Percentiles rank a stretch among this genome's conserved stretches.
Conservation (phyloP, 2,329 filamentous ascomycete genomes). For the Hirsutella minnesotensis region DNA sequence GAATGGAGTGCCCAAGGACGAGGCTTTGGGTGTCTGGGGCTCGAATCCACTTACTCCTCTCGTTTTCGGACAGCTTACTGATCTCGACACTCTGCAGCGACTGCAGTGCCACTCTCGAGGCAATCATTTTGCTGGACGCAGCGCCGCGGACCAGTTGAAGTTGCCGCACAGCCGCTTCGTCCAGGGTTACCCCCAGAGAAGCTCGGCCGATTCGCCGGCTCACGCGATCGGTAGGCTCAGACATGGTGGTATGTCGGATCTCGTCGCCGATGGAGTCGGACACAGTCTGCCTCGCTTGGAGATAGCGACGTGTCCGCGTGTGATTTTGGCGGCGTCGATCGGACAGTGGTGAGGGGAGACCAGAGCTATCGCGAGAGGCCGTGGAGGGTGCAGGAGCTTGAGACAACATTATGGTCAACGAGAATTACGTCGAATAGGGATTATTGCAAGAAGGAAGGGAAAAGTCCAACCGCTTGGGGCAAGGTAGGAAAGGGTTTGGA, state of each 20-base stretch:
- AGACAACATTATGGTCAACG: background rate
- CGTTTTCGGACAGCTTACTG: constrained; percentile 29
- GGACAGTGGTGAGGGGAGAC: constrained; percentile 9
- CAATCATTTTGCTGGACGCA: constrained; percentile 30
- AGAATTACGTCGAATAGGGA: background rate
- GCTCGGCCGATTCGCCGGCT: constrained; percentile 1
- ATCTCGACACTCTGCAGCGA: constrained; percentile 35
- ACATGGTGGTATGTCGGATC: background rate
- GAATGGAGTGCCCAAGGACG: no score
- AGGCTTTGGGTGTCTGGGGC: background rate
- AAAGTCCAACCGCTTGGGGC: background rate
- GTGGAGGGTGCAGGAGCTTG: background rate
- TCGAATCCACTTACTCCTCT: constrained; percentile 30
- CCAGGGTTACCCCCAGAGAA: constrained; percentile 1
- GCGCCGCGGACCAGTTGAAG: constrained; percentile 35
- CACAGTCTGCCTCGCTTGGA: constrained; percentile 10
- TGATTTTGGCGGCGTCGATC: constrained; percentile 14
- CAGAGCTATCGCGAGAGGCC: background rate
- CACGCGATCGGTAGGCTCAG: background rate
- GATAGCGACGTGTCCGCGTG: constrained; percentile 14
- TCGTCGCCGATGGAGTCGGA: constrained; percentile 11
- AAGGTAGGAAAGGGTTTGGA: background rate
- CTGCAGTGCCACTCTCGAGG: constrained; percentile 32
- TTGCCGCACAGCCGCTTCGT: constrained; percentile 24
- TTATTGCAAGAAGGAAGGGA: background rate